Percentiles rank a stretch among this genome's conserved stretches.
phyloP scores from a whole-genome alignment of 257 asterid genomes.

The Solanum bulbocastanum region DNA sequence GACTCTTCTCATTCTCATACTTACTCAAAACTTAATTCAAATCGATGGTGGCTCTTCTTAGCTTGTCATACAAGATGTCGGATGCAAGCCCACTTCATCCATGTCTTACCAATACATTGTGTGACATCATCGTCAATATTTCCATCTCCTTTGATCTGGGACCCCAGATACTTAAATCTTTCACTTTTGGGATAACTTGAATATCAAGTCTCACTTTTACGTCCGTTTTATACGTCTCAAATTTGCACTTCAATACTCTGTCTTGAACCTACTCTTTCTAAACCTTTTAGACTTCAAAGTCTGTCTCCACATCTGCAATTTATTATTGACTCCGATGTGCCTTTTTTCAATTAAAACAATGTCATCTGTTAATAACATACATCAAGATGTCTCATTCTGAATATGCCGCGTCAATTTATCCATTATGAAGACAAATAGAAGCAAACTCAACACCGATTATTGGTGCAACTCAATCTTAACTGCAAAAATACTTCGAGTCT shows the following conservation, averaged over 20 bases:
- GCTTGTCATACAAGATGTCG: neutral
- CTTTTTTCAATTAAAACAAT: no score
- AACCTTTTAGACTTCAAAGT: no score
- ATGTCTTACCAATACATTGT: neutral
- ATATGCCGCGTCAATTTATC: no score
- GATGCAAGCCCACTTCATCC: neutral
- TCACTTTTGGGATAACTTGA: neutral
- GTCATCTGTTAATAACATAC: no score
- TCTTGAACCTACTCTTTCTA: neutral
- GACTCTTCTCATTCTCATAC: neutral
- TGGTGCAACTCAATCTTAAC: neutral
- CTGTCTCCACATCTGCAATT: neutral
- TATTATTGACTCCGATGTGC: accelerated
- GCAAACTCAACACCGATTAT: accelerated
- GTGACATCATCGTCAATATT: neutral
- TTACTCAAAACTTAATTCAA: no score
- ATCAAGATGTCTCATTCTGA: neutral
- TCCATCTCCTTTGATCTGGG: neutral
- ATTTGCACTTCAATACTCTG: no score
- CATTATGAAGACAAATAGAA: neutral
- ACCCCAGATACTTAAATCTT: no score
- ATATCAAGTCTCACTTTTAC: neutral
- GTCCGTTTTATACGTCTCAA: no score
- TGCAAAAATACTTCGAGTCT: no score
- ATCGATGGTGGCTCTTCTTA: no score